Base-by-base conservation (phyloP, 1,284 basidiomycete genomes). In the Boletellus deceptivus region DNA sequence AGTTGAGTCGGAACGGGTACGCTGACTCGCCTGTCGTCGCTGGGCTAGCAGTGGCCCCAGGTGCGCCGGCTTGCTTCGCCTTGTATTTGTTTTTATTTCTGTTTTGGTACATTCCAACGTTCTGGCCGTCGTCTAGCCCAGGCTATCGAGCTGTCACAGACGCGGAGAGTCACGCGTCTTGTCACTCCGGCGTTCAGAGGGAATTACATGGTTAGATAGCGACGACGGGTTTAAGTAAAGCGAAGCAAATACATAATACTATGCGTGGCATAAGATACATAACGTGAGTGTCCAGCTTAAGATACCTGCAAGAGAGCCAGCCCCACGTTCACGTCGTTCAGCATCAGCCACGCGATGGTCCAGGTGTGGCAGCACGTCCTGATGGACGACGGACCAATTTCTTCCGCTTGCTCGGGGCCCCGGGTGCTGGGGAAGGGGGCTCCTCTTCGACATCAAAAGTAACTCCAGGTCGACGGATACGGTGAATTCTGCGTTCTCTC, bases 1-100 rank as follows among this genome's bases (percentile, higher is more conserved):
- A 91, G 73, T 87, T 93, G n/a, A 95, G 75, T 20, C 86, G 73
- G 65, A 81, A 75, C 3, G 85, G 86, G 62, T 88, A 91, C 53
- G 72, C 14, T 46, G 18, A 22, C 29, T 22, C 49, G 17, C 16
- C n/a, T n/a, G 34, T 39, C 31, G 37, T 20, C 5, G 27, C 33
- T 35, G 31, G 14, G 38, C 16, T 43, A 9, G 20, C 9, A 5
- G 34, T 25, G 10, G 4, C 4, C 29, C 37, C 33, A 9, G 2
- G 3, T 37, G 6, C 27, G 18, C 50, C 53, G 37, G 39, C 35
- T 38, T 13, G 33, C 35, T 47, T 48, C n/a, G n/a, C 7, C 20
- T 6, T 44, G n/a, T 24, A 14, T 16, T 44, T 51, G 3, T 36
- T 40, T 24, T 51, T 49, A 25, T 65, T 45, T 6, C 7, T 64